Evolutionary conservation across 352 stramenopile genomes (phyloP), one percentile per base, ranked within the genome.

Genomic region (Thalassiosira delicatula): DNA sequence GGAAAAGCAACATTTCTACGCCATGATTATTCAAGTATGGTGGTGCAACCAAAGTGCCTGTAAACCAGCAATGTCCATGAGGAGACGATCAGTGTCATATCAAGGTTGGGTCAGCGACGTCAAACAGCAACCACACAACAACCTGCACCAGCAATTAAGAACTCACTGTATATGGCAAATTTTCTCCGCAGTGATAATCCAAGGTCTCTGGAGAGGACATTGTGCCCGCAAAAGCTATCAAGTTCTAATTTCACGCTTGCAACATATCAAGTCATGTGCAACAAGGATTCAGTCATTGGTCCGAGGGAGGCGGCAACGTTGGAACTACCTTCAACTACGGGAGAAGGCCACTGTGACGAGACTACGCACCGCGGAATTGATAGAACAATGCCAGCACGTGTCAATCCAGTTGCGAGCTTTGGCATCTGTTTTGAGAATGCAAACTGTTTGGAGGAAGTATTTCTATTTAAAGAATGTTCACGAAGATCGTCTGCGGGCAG

Each of bases 161-260:
- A 29, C 11, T n/a, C n/a, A n/a, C n/a, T n/a, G n/a, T n/a, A n/a
- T n/a, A n/a, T n/a, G n/a, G n/a, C n/a, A n/a, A n/a, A n/a, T n/a
- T n/a, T 79, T 72, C 40, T 60, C 65, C 11, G 65, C 66, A 33
- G 56, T 62, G 2, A 17, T 49, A 3, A 70, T 82, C 35, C 74
- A 82, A 71, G 49, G 23, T 25, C 40, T 57, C 30, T 71, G 65
- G 62, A 65, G 61, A 30, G 54, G 63, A n/a, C 69, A 73, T 29
- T 2, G 8, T 17, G 56, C 19, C 32, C 54, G 56, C 4, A 21
- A 49, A 21, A 21, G 7, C 46, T 56, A 56, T 56, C 14, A 21
- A 56, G 25, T 46, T n/a, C n/a, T n/a, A n/a, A 61, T 72, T 72
- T 32, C 23, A 30, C 5, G 9, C n/a, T 2, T 21, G 30, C 1